phyloP scores from a whole-genome alignment of 208 protist species.

The Crithidia bombi region DNA sequence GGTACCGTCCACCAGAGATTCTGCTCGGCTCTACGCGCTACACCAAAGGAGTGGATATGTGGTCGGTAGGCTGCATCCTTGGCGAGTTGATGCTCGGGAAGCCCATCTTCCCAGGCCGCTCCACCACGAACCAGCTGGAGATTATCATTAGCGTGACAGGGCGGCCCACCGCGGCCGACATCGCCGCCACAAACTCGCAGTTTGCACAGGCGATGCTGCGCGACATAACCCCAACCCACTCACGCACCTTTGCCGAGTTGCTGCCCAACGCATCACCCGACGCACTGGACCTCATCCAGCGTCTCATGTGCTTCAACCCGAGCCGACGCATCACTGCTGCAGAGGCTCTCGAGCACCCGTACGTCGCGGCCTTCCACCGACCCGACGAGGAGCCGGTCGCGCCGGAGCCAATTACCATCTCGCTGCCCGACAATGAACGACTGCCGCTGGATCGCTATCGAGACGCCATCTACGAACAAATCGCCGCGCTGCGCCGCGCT shows the following conservation, averaged over 20 bases:
- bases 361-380: slow-evolving; percentile 92
- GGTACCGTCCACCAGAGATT: slow-evolving; percentile 99
- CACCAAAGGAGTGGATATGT: slow-evolving; percentile 98
- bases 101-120: slow-evolving; percentile 95
- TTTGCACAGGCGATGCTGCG: slow-evolving; percentile 96
- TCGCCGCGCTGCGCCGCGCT: slow-evolving; percentile 53
- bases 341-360: slow-evolving; percentile 94
- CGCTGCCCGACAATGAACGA: slow-evolving; percentile 95
- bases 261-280: slow-evolving; percentile 93
- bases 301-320: slow-evolving; percentile 97
- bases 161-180: slow-evolving; percentile 87
- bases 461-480: slow-evolving; percentile 91
- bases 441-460: slow-evolving; percentile 94
- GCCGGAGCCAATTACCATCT: slow-evolving; percentile 86
- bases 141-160: slow-evolving; percentile 95
- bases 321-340: slow-evolving; percentile 93
- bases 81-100: slow-evolving; percentile 95
- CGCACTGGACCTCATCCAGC: slow-evolving; percentile 93
- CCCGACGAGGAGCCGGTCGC: slow-evolving; percentile 84
- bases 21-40: slow-evolving; percentile 96
- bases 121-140: slow-evolving; percentile 97
- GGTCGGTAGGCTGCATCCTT: slow-evolving; percentile 98
- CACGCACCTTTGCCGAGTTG: slow-evolving; percentile 81
- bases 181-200: slow-evolving; percentile 93
- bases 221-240: slow-evolving; percentile 69